Evolutionary conservation across 352 stramenopile genomes (phyloP), one percentile per base, ranked within the genome.

Genomic region (Globisporangium irregulare): DNA sequence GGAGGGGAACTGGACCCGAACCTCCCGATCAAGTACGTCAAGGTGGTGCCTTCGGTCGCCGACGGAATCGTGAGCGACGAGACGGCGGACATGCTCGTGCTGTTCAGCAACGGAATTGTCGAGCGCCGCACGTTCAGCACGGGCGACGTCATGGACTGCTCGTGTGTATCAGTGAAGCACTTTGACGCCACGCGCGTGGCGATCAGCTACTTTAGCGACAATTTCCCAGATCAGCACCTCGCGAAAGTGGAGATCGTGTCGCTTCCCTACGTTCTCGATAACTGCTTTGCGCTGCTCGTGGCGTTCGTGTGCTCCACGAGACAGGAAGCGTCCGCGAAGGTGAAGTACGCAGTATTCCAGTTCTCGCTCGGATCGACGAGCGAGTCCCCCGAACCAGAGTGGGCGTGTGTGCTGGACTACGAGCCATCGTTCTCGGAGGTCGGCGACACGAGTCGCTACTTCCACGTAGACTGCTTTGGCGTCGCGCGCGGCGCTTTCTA

Each of bases 341-440:
- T 91, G 56, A 92, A 90, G 70, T 94, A 91, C 68, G 82, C 79
- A 9, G 62, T 91, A 3, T 88, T 94, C 41, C 84, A 94, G 62
- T 91, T 93, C 57, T 73, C 82, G 8, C 56, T 86, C 6, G 64
- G 59, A 46, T 62, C 72, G 1, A 69, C 73, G 12, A 62, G 59
- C 6, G 68, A 60, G 24, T 60, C 71, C 0, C 79, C 83, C 0
- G 76, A 89, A 41, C 68, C 83, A 1, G 76, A 87, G 58, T 92
- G 83, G 82, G 80, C 76, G 4, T 87, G 76, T 57, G 67, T 92
- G 25, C 63, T 94, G 20, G 84, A 91, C 60, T 94, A 82, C 71
- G 84, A 92, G 63, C 82, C 82, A 12, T 50, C 68, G 1, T 91
- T 90, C 59, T 73, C 77, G 2, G 83, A 91, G 2, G 59, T 25